A percentile compares a stretch with the other conserved stretches of the same genome.
Conservation (phyloP, 768 basidiomycete genomes). For the Kwoniella dejecticola region DNA sequence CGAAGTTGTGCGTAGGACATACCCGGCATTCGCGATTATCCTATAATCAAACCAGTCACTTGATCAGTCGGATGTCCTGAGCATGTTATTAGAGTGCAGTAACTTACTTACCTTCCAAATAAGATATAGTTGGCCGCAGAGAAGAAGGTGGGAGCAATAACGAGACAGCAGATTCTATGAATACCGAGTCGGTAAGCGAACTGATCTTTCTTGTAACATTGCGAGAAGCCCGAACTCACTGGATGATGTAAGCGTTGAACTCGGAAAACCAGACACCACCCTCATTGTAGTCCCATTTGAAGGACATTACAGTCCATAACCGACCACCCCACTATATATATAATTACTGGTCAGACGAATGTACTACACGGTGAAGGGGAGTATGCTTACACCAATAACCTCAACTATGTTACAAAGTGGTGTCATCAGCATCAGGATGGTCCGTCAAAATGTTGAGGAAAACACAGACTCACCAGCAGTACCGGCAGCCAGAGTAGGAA, state of each 20-base stretch:
- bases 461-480: slow-evolving; percentile 22
- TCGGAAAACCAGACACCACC: slow-evolving; percentile 26
- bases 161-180: slow-evolving; percentile 61
- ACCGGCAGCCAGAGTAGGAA: slow-evolving; percentile 28
- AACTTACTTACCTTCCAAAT: slow-evolving; percentile 61
- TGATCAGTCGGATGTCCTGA: no score
- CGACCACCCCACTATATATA: slow-evolving; percentile 31
- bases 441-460: no score
- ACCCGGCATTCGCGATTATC: slow-evolving; percentile 59
- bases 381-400: slow-evolving; percentile 25
- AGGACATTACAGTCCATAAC: slow-evolving; percentile 12
- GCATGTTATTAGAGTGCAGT: neutral
- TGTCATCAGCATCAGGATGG: slow-evolving; percentile 2
- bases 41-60: no score
- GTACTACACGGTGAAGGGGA: no score
- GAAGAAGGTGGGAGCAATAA: slow-evolving; percentile 63
- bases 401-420: slow-evolving; percentile 15
- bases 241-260: slow-evolving; percentile 58
- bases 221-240: slow-evolving; percentile 52
- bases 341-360: neutral
- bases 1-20: neutral
- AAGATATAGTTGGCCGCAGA: slow-evolving; percentile 66
- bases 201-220: neutral
- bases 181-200: neutral
- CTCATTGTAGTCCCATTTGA: slow-evolving; percentile 21